Evolutionary conservation across 2,329 filamentous ascomycete genomes (phyloP), one percentile per base, ranked within the genome.

Genomic region (Cylindrodendrum hubeiense): DNA sequence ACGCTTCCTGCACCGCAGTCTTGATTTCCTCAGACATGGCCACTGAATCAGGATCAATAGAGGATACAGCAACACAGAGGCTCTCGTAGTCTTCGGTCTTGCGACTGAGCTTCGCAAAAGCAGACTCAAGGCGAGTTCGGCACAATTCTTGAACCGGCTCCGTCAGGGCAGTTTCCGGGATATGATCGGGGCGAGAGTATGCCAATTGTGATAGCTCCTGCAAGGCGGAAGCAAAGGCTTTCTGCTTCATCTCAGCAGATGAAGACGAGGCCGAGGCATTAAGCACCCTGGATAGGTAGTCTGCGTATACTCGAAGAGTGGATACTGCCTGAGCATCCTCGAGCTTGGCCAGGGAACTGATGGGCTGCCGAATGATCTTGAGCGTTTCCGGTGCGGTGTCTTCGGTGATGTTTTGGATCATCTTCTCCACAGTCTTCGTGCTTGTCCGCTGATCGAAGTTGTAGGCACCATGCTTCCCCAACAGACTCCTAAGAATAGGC

Each of bases 361-460:
- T 75, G 4, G 83, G 86, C 19, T 83, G 75, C 60, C 81, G 78
- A 34, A 89, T 78, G 28, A 85, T 77, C 28, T 82, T 78, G 37
- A 90, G 77, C n/a, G 86, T 79, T 17, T 79, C 77, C 60, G 87
- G 84, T 22, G 90, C 83, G 34, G 90, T 87, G 21, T 86, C 78
- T 4, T 83, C 79, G 24, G 87, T 86, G 9, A 89, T 86, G 46
- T 86, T 85, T 56, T 89, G 85, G 5, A 97, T 80, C 2, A 96
- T 83, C 67, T 87, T 91, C 71, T 97, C 93, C 1, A 97, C 82
- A 0, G 93, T 95, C 80, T 95, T 97, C 2, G 91, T 92, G 77
- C 92, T 96, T 1, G 95, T 97, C 62, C 92, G 85, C 68, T 93
- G 90, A 75, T 98, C 96, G 74, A 98, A 96, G 75, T 92, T 93